Base-by-base conservation (phyloP, 2,329 filamentous ascomycete genomes). In the Blumeria hordei region DNA sequence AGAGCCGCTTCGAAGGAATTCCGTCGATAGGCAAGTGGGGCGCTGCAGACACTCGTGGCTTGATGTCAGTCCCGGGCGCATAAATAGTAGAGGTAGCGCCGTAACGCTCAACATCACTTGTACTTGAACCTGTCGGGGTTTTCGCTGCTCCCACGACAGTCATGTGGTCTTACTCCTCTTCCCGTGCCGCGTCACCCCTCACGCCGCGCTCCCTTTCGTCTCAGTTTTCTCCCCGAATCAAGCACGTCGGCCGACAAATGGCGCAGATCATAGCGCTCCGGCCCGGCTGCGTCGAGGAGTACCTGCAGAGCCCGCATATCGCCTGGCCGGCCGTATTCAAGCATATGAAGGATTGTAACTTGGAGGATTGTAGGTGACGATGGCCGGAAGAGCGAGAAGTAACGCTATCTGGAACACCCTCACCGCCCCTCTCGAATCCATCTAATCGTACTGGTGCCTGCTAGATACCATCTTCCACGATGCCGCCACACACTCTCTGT, bases 291-390 rank as follows among this genome's bases (percentile, higher is more conserved):
- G 69, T 83, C 12, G 74, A 75, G 21, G 75, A 79, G 59, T 90
- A 88, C 70, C 88, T 85, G 66, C 74, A 80, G 62, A 80, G 77
- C 58, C 85, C 88, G 64, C 78, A 77, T 6, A 74, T 73, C 4
- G 82, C 87, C 0, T 90, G 84, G 85, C 83, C 83, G 6, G 81
- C 84, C 61, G 83, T 92, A 0, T 68, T 85, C 36, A 73, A 78
- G 65, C 81, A 87, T 68, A 88, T 90, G 63, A 78, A 80, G 64
- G 76, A 80, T 43, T 85, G 80, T 65, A 83, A 83, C 60, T 85
- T 90, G 57, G 69, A 72, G 58, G 84, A 90, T 64, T 90, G 78
- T 81, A 68, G 58, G 72, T 35, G 47, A 35, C 44, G 12, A 35
- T 32, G 28, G 10, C n/a, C n/a, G 10, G n/a, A 51, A 9, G 47